Evolutionary conservation across 1,139 yeast species (phyloP).

Genomic region (Candida glucosophila): DNA sequence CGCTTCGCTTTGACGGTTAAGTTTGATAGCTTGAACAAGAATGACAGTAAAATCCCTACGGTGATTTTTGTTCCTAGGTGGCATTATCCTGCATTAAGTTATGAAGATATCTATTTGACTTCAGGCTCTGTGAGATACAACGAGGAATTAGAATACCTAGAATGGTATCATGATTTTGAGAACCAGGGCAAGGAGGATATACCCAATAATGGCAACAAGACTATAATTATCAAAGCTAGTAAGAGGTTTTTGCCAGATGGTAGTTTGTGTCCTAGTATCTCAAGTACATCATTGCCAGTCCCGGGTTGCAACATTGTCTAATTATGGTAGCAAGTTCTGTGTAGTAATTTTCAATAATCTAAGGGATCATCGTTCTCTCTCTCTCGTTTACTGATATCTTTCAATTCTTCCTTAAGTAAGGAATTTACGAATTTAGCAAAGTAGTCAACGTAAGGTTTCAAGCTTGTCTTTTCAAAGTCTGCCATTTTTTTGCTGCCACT

Average conservation of each 20-base stretch:
- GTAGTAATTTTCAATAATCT: conserved; percentile 15
- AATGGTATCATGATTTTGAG: conserved; percentile 56
- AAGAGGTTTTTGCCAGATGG: too few species aligned
- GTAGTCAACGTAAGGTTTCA: conserved; percentile 67
- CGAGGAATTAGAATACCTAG: conserved; percentile 44
- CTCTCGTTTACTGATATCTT: conserved; percentile 34
- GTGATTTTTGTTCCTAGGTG: conserved; percentile 60
- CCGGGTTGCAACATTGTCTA: too few species aligned
- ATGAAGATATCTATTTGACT: conserved; percentile 36
- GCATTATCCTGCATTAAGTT: conserved; percentile 49
- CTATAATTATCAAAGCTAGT: too few species aligned
- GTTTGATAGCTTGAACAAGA: conserved; percentile 7
- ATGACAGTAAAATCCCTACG: conserved; percentile 30
- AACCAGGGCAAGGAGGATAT: too few species aligned
- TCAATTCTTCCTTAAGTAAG: conserved; percentile 49
- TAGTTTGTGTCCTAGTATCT: too few species aligned
- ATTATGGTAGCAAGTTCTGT: too few species aligned
- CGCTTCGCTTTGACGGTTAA: conserved; percentile 40
- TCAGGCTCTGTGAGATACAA: conserved; percentile 52
- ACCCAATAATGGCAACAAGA: too few species aligned
- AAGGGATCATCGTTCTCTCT: conserved; percentile 24
- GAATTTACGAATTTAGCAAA: conserved; percentile 57
- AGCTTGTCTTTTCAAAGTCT: conserved; percentile 59
- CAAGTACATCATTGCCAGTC: too few species aligned
- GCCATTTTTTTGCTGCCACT: conserved; percentile 13